Evolutionary conservation across 352 stramenopile genomes (phyloP).

Genomic region (Pythium brassicae): DNA sequence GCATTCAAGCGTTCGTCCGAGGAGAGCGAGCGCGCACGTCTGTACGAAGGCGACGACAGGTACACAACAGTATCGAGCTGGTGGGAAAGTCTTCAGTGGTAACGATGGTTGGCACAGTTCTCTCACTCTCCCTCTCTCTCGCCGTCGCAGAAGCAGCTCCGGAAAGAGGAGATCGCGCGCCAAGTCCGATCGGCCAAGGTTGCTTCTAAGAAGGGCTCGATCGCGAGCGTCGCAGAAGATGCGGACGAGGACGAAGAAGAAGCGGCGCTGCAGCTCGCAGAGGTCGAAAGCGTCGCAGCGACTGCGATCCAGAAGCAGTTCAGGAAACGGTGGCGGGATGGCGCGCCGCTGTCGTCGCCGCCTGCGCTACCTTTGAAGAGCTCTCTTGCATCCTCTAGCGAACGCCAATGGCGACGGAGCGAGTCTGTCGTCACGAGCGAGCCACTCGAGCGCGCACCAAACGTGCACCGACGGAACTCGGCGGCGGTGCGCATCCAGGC

Average conservation of each 20-base stretch:
- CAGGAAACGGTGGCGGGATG: slow-evolving; percentile 8
- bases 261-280: slow-evolving; percentile 21
- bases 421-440: neutral
- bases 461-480: slow-evolving; percentile 2
- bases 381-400: neutral
- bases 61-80: neutral
- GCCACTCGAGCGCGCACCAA: neutral
- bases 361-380: neutral
- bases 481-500: slow-evolving; percentile 41
- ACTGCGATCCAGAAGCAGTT: slow-evolving; percentile 38
- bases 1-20: slow-evolving; percentile 30
- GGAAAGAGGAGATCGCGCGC: slow-evolving; percentile 16
- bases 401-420: neutral
- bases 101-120: neutral
- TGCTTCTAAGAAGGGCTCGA: slow-evolving; percentile 4
- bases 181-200: slow-evolving; percentile 16
- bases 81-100: neutral
- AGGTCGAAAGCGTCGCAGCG: slow-evolving; percentile 38
- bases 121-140: neutral
- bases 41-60: slow-evolving; percentile 8
- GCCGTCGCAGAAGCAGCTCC: slow-evolving; percentile 8
- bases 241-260: slow-evolving; percentile 2
- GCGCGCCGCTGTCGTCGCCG: neutral
- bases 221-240: slow-evolving; percentile 7
- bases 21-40: slow-evolving; percentile 21